These are phyloP conservation scores for Arthrobotrys megalospora DNA, from an alignment of 2,329 filamentous ascomycete species.

Conservation along the genomic window DNA sequence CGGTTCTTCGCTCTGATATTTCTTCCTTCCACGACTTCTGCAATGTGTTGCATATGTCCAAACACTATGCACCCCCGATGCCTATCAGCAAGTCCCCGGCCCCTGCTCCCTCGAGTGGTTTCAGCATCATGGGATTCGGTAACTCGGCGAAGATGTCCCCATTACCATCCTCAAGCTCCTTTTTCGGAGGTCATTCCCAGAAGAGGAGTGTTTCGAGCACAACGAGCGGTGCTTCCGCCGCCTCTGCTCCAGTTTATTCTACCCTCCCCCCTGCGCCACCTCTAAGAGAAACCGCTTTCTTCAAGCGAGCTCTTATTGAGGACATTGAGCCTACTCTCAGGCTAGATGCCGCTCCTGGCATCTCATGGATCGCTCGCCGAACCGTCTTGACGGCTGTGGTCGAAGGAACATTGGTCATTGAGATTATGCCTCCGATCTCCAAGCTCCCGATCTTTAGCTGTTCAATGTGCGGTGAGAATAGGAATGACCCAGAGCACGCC, in stretches of 20 bases:
- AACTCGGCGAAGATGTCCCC: conserved; percentile 66
- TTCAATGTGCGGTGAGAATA: conserved; percentile 87
- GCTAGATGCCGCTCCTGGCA: conserved; percentile 87
- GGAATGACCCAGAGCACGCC: conserved; percentile 79
- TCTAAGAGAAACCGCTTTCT: conserved; percentile 92
- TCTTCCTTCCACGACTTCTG: conserved; percentile 87
- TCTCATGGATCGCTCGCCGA: conserved; percentile 93
- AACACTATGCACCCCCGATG: conserved; percentile 72
- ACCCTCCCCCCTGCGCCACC: conserved; percentile 71
- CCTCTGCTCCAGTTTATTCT: conserved; percentile 68
- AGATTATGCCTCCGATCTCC: conserved; percentile 79
- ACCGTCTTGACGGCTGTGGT: conserved; percentile 86
- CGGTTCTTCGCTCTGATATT: conserved; percentile 86
- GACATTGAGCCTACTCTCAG: conserved; percentile 95
- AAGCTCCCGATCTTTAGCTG: conserved; percentile 75
- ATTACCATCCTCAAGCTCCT: conserved; percentile 61
- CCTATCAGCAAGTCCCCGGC: conserved; percentile 75
- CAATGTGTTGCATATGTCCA: conserved; percentile 79
- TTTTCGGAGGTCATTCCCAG: conserved; percentile 64
- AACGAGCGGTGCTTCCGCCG: conserved; percentile 74
- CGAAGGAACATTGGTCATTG: conserved; percentile 88
- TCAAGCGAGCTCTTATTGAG: conserved; percentile 88
- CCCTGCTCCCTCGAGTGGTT: conserved; percentile 78
- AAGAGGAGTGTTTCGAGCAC: conserved; percentile 73
- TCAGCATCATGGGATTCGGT: conserved; percentile 72